Conservation (phyloP, 1,139 yeast genomes). For the Hansenula anomala region DNA sequence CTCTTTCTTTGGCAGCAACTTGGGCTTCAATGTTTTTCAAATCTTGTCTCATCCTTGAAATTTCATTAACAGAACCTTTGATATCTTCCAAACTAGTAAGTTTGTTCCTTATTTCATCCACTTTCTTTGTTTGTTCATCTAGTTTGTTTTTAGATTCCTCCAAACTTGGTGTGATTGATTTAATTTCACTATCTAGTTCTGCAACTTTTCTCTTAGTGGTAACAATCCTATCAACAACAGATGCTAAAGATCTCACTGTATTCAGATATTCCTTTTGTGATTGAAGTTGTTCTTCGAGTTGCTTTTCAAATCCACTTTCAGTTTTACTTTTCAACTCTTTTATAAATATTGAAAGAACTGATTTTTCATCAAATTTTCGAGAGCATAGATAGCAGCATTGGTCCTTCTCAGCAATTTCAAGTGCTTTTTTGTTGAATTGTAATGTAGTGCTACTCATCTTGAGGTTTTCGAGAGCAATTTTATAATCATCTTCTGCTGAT, state of each 20-base stretch:
- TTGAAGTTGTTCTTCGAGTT: slow-evolving; percentile 30
- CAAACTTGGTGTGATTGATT: not conserved
- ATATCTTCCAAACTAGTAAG: slow-evolving; percentile 19
- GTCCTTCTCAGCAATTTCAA: slow-evolving; percentile 50
- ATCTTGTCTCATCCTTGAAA: slow-evolving; percentile 35
- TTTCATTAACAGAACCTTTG: slow-evolving; percentile 34
- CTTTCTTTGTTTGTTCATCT: slow-evolving; percentile 16
- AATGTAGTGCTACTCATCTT: slow-evolving; percentile 64
- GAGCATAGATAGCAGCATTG: slow-evolving; percentile 64
- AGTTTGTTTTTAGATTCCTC: not conserved
- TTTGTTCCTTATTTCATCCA: slow-evolving; percentile 17
- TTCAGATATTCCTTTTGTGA: slow-evolving; percentile 35
- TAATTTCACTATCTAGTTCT: slow-evolving; percentile 1
- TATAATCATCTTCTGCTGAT: slow-evolving; percentile 59
- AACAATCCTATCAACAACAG: slow-evolving; percentile 15
- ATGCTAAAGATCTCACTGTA: slow-evolving; percentile 25
- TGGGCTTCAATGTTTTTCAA: slow-evolving; percentile 29
- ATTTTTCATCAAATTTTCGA: slow-evolving; percentile 45
- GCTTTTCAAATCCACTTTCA: slow-evolving; percentile 23
- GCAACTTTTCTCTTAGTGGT: slow-evolving; percentile 7
- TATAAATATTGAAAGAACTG: slow-evolving; percentile 29
- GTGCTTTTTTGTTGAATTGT: slow-evolving; percentile 59
- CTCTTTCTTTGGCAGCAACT: slow-evolving; percentile 33
- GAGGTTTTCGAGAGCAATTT: slow-evolving; percentile 52
- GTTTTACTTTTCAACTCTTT: slow-evolving; percentile 28